phyloP scores from a whole-genome alignment of 345 rosid genomes.

The Boechera retrofracta region DNA sequence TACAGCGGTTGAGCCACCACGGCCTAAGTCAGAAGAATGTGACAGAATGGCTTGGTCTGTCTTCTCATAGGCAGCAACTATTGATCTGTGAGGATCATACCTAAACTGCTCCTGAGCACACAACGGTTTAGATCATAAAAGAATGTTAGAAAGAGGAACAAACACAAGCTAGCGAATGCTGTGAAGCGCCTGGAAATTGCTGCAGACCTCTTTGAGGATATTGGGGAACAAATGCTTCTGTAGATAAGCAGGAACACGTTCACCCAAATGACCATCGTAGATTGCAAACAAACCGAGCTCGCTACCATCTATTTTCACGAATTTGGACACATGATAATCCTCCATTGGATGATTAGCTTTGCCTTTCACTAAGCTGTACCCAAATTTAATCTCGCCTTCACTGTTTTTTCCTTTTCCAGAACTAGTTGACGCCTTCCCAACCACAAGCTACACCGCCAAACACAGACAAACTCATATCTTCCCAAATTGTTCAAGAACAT shows the following conservation, averaged over 20 bases:
- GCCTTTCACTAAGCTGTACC: slow-evolving; percentile 69
- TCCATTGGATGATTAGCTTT: slow-evolving; percentile 87
- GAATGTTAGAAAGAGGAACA: neutral
- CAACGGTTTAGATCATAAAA: neutral
- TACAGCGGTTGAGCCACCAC: slow-evolving; percentile 84
- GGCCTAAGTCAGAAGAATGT: slow-evolving; percentile 62
- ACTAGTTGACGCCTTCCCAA: slow-evolving; percentile 56
- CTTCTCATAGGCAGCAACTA: slow-evolving; percentile 62
- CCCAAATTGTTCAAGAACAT: neutral
- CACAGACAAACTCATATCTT: neutral
- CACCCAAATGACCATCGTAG: slow-evolving; percentile 79
- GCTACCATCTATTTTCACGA: slow-evolving; percentile 49
- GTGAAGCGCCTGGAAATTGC: neutral
- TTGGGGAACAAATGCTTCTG: slow-evolving; percentile 68
- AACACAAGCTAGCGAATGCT: neutral
- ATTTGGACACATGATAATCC: slow-evolving; percentile 75
- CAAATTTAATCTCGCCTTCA: slow-evolving; percentile 57
- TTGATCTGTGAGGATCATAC: slow-evolving; percentile 51
- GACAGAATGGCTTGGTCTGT: slow-evolving; percentile 73
- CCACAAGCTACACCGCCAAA: slow-evolving; percentile 46
- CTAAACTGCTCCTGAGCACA: slow-evolving; percentile 60
- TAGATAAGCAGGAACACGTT: slow-evolving; percentile 73
- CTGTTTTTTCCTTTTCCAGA: slow-evolving; percentile 69
- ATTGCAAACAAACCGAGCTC: slow-evolving; percentile 78
- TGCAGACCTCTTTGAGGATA: slow-evolving; percentile 63